These are phyloP conservation scores for Yueomyces sp. DNA, from an alignment of 805 yeast species.

Conservation along the genomic window DNA sequence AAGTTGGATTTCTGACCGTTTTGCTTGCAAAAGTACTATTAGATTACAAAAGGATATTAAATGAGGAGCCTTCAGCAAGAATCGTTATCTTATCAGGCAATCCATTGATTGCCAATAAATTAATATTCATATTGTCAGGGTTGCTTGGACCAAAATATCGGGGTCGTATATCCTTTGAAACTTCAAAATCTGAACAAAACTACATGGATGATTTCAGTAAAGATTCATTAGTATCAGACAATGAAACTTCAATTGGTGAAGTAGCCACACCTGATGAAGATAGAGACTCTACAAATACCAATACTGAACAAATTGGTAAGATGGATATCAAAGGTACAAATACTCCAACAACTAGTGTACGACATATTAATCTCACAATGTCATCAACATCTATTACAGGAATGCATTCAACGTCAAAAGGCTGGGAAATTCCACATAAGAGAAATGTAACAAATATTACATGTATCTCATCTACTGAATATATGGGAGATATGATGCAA, in stretches of 20 bases:
- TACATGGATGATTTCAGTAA: not conserved
- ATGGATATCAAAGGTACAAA: not conserved
- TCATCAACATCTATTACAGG: not conserved
- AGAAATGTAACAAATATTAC: conserved; percentile 17
- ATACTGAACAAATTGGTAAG: not conserved
- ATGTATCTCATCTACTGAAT: conserved; percentile 21
- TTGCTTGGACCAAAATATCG: conserved; percentile 28
- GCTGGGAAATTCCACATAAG: conserved; percentile 30
- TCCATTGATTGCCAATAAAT: conserved; percentile 45
- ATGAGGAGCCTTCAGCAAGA: conserved; percentile 28
- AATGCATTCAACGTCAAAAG: conserved; percentile 14
- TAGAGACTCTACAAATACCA: not conserved
- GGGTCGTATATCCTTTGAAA: conserved; percentile 4
- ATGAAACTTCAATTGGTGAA: not conserved
- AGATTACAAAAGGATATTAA: conserved; percentile 11
- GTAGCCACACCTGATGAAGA: not conserved
- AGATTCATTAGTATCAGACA: not conserved
- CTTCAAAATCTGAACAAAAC: not conserved
- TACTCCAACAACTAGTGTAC: not conserved
- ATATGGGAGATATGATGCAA: conserved; percentile 19
- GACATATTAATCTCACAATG: not conserved
- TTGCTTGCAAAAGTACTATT: conserved; percentile 17
- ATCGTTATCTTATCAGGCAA: conserved; percentile 46
- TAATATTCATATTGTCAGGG: conserved; percentile 40
- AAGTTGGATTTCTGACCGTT: conserved; percentile 16